Conservation (phyloP, 1,284 basidiomycete species). For the Heliocybe sulcata region DNA sequence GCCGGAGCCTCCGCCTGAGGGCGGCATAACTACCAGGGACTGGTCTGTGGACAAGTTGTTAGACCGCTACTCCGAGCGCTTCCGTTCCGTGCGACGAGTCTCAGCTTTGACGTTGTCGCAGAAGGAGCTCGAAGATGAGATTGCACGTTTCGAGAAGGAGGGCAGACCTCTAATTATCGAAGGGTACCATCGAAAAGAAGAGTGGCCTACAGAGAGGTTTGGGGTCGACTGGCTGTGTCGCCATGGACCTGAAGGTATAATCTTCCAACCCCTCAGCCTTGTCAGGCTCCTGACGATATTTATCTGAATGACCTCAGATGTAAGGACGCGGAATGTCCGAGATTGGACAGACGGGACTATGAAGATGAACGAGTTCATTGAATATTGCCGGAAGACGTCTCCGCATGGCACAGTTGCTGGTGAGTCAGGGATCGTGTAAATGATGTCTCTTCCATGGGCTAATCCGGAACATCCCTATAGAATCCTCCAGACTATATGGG, state of each 20-base stretch:
- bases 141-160: slow-evolving; percentile 37
- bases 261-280: too few relatives aligned
- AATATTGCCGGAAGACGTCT: slow-evolving; percentile 26
- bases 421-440: not conserved
- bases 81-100: slow-evolving; percentile 35
- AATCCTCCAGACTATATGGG: slow-evolving; percentile 56
- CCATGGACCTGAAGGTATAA: slow-evolving; percentile 18
- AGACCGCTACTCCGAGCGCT: slow-evolving; percentile 20
- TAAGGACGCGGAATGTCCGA: slow-evolving; percentile 48
- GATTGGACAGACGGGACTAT: slow-evolving; percentile 38
- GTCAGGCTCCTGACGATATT: not conserved
- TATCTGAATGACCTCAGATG: slow-evolving; percentile 27
- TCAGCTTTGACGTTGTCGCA: slow-evolving; percentile 18
- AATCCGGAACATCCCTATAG: too few relatives aligned
- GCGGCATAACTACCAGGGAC: not conserved
- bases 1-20: not conserved
- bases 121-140: slow-evolving; percentile 14
- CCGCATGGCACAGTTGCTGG: not conserved
- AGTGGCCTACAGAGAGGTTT: slow-evolving; percentile 50
- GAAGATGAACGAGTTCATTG: slow-evolving; percentile 37
- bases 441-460: too few relatives aligned
- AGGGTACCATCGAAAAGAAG: slow-evolving; percentile 40
- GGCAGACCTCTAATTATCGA: slow-evolving; percentile 58
- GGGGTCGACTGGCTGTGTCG: slow-evolving; percentile 41
- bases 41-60: not conserved